Evolutionary conservation across 2,329 filamentous ascomycete species (phyloP), one percentile per base, ranked within the genome.

Genomic region (Pleomassaria siparia): DNA sequence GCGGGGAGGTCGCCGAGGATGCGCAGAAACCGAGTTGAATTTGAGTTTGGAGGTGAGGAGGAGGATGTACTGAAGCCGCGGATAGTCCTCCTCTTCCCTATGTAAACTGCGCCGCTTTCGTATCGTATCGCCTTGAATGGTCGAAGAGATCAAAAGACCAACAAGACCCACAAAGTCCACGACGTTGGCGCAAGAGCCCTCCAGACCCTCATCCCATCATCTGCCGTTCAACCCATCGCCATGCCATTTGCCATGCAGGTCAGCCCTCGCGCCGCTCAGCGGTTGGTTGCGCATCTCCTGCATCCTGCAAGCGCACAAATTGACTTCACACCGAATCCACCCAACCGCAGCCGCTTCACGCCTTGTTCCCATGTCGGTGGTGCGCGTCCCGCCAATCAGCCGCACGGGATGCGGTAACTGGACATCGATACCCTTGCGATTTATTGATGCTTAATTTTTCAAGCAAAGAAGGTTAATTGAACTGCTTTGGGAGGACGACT

Each of bases 401-500:
- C 5, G 2, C 18, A 15, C 22, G 15, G 16, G 10, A 28, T 45
- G 36, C 46, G 46, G 46, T 41, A 43, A 20, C 46, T 40, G n/a
- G n/a, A 49, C 21, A 18, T 2, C 7, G 3, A 7, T 9, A 28
- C 13, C 45, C 45, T 24, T 47, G 45, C n/a, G 10, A 4, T 26
- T 10, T 8, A 28, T 30, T 21, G 21, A 11, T 24, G n/a, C 33
- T 15, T 20, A 22, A 26, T 12, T 37, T 22, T 15, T n/a, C n/a
- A n/a, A n/a, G n/a, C n/a, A n/a, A n/a, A n/a, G n/a, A n/a, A n/a
- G 11, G 15, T 21, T 49, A 44, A 45, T 44, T 33, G 9, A 18
- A 6, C 41, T 36, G 41, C 35, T 44, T 49, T 37, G 26, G 46
- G 46, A 40, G 4, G 46, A 8, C n/a, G n/a, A n/a, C n/a, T n/a